Percentiles rank a stretch among this genome's conserved stretches.
These are phyloP conservation scores for Wallacemonas sp. DNA, from an alignment of 208 protist genomes.

Conservation along the genomic window DNA sequence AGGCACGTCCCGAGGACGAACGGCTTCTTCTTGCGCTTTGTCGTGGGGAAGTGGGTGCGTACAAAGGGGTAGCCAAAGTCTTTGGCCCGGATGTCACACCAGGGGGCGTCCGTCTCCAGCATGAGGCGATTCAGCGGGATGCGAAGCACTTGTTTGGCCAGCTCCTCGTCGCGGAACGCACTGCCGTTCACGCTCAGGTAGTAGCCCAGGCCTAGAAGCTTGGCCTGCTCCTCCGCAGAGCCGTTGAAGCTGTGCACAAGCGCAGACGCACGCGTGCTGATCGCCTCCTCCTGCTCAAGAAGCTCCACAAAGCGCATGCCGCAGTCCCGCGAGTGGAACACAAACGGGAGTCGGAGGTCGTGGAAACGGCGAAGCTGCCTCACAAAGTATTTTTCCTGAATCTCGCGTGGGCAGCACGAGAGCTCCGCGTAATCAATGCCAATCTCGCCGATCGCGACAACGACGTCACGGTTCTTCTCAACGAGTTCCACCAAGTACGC, in stretches of 20 bases:
- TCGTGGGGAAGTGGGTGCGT: constrained; percentile 57
- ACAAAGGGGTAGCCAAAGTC: constrained; percentile 84
- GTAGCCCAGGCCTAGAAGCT: constrained; percentile 75
- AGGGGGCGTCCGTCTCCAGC: constrained; percentile 95
- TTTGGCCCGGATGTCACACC: constrained; percentile 92
- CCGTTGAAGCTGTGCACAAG: constrained; percentile 97
- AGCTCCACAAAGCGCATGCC: constrained; percentile 81
- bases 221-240: constrained; percentile 72
- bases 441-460: constrained; percentile 89
- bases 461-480: constrained; percentile 73
- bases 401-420: constrained; percentile 63
- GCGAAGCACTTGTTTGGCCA: constrained; percentile 63
- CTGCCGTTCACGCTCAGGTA: constrained; percentile 93
- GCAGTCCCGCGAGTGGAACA: constrained; percentile 92
- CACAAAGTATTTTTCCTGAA: constrained; percentile 77
- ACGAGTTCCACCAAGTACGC: constrained; percentile 58
- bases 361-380: constrained; percentile 60
- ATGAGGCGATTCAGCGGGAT: constrained; percentile 89
- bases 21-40: constrained; percentile 62
- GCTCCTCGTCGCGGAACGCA: constrained; percentile 85
- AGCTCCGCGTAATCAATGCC: constrained; percentile 93
- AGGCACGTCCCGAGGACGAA: constrained; percentile 66
- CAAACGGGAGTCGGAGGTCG: constrained; percentile 73
- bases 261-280: constrained; percentile 15
- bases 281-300: constrained; percentile 32